Conservation (phyloP, 2,329 filamentous ascomycete genomes). For the Aspergillus viridinutans region DNA sequence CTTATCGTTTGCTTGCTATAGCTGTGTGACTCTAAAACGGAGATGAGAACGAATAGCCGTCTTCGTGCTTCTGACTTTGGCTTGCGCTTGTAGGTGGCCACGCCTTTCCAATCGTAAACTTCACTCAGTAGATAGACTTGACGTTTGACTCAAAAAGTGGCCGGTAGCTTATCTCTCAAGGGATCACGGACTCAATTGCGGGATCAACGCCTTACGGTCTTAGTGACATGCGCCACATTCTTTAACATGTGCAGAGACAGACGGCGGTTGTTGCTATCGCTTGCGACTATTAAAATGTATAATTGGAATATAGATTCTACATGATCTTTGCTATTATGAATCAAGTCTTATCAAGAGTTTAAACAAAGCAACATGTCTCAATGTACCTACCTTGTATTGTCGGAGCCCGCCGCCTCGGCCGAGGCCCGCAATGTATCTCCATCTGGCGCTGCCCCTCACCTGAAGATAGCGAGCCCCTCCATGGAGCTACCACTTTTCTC, state of each 20-base stretch:
- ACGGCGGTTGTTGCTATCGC: too few species aligned
- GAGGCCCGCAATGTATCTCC: neutral
- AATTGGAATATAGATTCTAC: neutral
- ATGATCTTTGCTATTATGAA: neutral
- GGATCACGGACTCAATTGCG: neutral
- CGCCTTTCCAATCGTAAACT: neutral
- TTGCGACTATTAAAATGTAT: neutral
- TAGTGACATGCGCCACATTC: neutral
- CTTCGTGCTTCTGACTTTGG: neutral
- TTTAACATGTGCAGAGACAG: neutral
- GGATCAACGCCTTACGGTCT: too few species aligned
- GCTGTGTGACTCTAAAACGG: neutral
- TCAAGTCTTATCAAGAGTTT: neutral
- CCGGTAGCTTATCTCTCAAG: neutral
- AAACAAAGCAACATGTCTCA: neutral
- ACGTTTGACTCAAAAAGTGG: neutral
- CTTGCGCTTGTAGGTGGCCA: neutral
- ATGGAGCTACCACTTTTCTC: neutral
- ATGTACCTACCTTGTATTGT: too few species aligned
- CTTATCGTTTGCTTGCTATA: conserved; percentile 8
- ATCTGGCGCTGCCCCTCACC: neutral
- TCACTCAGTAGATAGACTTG: neutral
- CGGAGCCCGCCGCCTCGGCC: neutral
- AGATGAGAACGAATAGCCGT: neutral
- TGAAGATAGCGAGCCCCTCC: neutral